Conservation (phyloP, 2,329 filamentous ascomycete genomes). For the Xylariaceae sp. region DNA sequence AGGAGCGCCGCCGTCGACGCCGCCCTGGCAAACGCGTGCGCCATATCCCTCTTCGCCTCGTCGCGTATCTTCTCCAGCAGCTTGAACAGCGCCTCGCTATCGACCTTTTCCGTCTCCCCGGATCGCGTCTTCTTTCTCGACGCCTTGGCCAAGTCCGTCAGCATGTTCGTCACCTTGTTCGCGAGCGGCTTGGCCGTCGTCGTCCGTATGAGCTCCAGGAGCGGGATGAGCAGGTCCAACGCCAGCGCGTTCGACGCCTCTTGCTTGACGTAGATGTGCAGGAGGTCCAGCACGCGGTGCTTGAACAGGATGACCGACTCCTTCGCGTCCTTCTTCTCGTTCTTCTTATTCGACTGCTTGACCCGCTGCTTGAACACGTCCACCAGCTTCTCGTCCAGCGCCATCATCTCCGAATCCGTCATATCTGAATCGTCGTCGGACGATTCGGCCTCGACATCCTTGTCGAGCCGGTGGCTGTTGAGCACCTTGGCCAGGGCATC, state of each 20-base stretch:
- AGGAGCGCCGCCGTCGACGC: slow-evolving; percentile 69
- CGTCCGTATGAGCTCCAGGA: slow-evolving; percentile 70
- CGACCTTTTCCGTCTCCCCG: slow-evolving; percentile 36
- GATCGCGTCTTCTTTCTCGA: slow-evolving; percentile 56
- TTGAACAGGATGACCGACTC: slow-evolving; percentile 93
- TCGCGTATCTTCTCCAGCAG: slow-evolving; percentile 63
- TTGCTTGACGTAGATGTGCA: slow-evolving; percentile 78
- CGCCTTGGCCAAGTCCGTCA: slow-evolving; percentile 66
- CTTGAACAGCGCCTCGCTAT: slow-evolving; percentile 42
- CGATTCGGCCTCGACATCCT: slow-evolving; percentile 50
- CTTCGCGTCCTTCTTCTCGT: slow-evolving; percentile 81
- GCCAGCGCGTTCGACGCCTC: slow-evolving; percentile 64
- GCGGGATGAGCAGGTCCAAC: slow-evolving; percentile 66
- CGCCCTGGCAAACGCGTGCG: slow-evolving; percentile 67
- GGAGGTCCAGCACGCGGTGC: slow-evolving; percentile 80
- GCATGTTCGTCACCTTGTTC: slow-evolving; percentile 65
- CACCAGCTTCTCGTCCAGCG: slow-evolving; percentile 73
- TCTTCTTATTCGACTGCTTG: slow-evolving; percentile 65
- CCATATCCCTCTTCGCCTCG: slow-evolving; percentile 56
- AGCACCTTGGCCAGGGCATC: slow-evolving; percentile 73
- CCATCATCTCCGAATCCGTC: slow-evolving; percentile 94
- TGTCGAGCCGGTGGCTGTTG: slow-evolving; percentile 61
- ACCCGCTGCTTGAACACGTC: slow-evolving; percentile 78
- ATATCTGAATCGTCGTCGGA: slow-evolving; percentile 71
- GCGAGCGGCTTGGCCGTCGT: slow-evolving; percentile 71